phyloP scores from a whole-genome alignment of 495 filamentous ascomycete species.

The Trichoderma gamsii region DNA sequence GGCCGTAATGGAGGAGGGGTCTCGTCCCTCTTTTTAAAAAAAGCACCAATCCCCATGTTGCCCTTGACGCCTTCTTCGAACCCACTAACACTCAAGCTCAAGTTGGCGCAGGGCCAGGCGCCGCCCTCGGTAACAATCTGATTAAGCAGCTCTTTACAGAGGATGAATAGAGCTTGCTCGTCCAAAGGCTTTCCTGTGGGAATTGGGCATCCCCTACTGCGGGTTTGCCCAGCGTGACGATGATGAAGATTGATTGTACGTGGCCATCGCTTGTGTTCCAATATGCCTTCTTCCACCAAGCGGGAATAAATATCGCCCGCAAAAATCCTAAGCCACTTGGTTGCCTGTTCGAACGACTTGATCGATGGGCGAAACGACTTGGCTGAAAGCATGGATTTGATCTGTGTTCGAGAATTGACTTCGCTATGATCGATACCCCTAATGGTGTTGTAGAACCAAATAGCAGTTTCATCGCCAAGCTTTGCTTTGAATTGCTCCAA shows the following conservation, averaged over 20 bases:
- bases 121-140: slow-evolving; percentile 72
- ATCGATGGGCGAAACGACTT: slow-evolving; percentile 91
- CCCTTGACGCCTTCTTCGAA: slow-evolving; percentile 83
- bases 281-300: slow-evolving; percentile 83
- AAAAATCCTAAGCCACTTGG: slow-evolving; percentile 87
- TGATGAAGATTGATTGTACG: slow-evolving; percentile 79
- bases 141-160: slow-evolving; percentile 67
- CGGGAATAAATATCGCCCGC: slow-evolving; percentile 86
- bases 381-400: slow-evolving; percentile 97
- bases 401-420: slow-evolving; percentile 85
- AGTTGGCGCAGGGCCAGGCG: slow-evolving; percentile 80
- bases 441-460: slow-evolving; percentile 82
- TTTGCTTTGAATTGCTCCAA: slow-evolving; percentile 73
- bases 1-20: slow-evolving; percentile 46
- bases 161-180: slow-evolving; percentile 65
- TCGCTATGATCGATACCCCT: slow-evolving; percentile 82
- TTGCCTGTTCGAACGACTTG: slow-evolving; percentile 70
- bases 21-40: slow-evolving; percentile 73
- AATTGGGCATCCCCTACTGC: slow-evolving; percentile 69
- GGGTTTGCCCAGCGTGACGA: slow-evolving; percentile 60
- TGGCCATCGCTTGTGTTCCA: slow-evolving; percentile 83
- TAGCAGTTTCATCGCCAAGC: slow-evolving; percentile 78
- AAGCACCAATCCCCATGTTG: slow-evolving; percentile 79
- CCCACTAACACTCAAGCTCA: slow-evolving; percentile 77
- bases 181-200: slow-evolving; percentile 67